Base-by-base conservation (phyloP, 176 grass and related monocot genomes). In the Leersia perrieri region DNA sequence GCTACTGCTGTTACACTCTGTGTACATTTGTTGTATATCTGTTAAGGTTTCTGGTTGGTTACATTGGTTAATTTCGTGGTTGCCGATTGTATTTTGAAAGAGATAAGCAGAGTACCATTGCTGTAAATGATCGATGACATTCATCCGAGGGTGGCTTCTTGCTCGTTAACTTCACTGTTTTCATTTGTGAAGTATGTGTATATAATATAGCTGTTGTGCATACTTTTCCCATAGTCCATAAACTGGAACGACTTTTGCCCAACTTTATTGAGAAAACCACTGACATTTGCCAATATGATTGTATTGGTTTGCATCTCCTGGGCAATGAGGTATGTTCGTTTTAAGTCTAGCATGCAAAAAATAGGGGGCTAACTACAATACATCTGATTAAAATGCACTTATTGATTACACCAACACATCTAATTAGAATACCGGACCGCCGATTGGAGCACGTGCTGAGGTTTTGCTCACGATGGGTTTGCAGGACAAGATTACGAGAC, bases 1-100 rank as follows among this genome's bases (percentile, higher is more conserved):
- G 22, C 27, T 8, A 29, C 2, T 49, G 22, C 22, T 58, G 53
- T 58, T 25, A 20, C n/a, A 23, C 51, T 58, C 29, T 75, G 80
- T 91, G 88, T 93, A 89, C 55, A 93, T 93, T 73, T 81, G 27
- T 7, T 93, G 83, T 91, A 83, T 93, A 82, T 97, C 13, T 71
- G 27, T 57, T 44, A 22, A 14, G 57, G 45, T 67, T 9, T 13
- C 7, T 11, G 32, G 30, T 62, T 61, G 31, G 58, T 36, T 65
- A 78, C 23, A 66, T 89, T 82, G 30, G 51, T 78, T 81, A 39
- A 68, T 86, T 67, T 82, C 6, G 3, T 5, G 5, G 74, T 72
- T 67, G 36, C 30, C 3, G 20, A 22, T 2, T 82, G 63, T 64
- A 80, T 51, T 85, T 45, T 68, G n/a, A 55, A 73, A 72, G 55